Percentiles rank a stretch among this genome's conserved stretches.
Evolutionary conservation across 495 filamentous ascomycete genomes (phyloP).

Genomic region (Amphirosellinia nigrospora): DNA sequence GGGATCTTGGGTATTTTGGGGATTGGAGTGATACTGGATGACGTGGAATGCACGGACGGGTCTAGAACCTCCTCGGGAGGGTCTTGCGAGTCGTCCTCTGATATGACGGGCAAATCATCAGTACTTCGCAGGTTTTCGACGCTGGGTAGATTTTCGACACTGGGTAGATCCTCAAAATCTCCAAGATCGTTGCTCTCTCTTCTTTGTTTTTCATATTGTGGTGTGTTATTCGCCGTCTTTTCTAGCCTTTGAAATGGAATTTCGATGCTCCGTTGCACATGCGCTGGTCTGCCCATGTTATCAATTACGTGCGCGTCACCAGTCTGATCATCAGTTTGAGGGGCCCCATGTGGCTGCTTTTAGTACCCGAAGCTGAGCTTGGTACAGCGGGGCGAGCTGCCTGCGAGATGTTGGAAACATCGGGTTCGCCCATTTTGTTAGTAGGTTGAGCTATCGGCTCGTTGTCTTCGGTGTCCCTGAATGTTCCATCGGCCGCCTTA

Average conservation of each 20-base stretch:
- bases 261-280: conserved; percentile 39
- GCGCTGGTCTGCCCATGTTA: conserved; percentile 38
- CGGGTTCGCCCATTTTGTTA: conserved; percentile 29
- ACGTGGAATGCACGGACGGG: conserved; percentile 36
- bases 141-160: conserved; percentile 28
- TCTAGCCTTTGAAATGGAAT: conserved; percentile 35
- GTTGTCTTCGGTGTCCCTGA: background rate
- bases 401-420: conserved; percentile 28
- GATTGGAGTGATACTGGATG: conserved; percentile 36
- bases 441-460: conserved; percentile 8
- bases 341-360: background rate
- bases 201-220: conserved; percentile 19
- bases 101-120: conserved; percentile 29
- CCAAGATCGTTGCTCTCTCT: conserved; percentile 27
- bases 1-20: conserved; percentile 39
- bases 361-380: background rate
- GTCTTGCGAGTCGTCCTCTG: conserved; percentile 32
- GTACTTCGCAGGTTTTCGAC: conserved; percentile 29
- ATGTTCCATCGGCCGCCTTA: conserved; percentile 30
- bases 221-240: conserved; percentile 21
- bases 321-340: background rate
- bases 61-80: conserved; percentile 39
- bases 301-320: conserved; percentile 26
- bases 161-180: conserved; percentile 31
- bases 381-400: conserved; percentile 21